phyloP scores from a whole-genome alignment of 2,329 filamentous ascomycete species.

The Colletotrichum gloeosporioides region DNA sequence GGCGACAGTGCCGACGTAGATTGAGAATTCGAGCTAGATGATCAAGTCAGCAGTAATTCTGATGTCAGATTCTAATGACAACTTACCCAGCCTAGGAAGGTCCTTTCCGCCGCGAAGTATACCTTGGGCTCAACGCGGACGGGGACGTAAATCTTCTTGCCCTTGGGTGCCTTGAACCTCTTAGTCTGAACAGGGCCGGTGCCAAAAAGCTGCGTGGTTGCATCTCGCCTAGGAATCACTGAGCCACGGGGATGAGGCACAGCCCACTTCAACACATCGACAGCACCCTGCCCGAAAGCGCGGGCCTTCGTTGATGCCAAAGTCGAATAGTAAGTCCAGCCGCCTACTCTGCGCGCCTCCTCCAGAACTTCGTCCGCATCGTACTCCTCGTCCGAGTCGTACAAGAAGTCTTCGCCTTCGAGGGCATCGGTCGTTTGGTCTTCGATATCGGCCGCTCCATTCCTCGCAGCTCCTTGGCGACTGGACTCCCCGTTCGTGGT shows the following conservation, averaged over 20 bases:
- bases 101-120: conserved; percentile 94
- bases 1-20: conserved; percentile 89
- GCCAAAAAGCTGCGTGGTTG: conserved; percentile 59
- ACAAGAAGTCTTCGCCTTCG: conserved; percentile 77
- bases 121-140: conserved; percentile 97
- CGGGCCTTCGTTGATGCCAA: conserved; percentile 55
- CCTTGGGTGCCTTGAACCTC: conserved; percentile 75
- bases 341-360: conserved; percentile 77
- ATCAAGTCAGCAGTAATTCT: conserved; percentile 24
- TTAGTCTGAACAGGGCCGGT: conserved; percentile 59
- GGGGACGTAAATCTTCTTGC: conserved; percentile 94
- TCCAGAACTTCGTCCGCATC: conserved; percentile 78
- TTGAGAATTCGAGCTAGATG: conserved; percentile 85
- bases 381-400: conserved; percentile 89
- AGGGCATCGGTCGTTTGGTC: conserved; percentile 75
- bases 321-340: conserved; percentile 74
- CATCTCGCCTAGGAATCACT: conserved; percentile 62
- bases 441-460: conserved; percentile 71
- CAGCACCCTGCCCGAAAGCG: conserved; percentile 45
- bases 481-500: conserved; percentile 40
- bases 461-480: conserved; percentile 36
- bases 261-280: conserved; percentile 52
- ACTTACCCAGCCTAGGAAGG: conserved; percentile 90
- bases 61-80: not conserved
- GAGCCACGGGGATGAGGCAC: conserved; percentile 61